phyloP scores from a whole-genome alignment of 768 basidiomycete species.

The Suillus discolor region DNA sequence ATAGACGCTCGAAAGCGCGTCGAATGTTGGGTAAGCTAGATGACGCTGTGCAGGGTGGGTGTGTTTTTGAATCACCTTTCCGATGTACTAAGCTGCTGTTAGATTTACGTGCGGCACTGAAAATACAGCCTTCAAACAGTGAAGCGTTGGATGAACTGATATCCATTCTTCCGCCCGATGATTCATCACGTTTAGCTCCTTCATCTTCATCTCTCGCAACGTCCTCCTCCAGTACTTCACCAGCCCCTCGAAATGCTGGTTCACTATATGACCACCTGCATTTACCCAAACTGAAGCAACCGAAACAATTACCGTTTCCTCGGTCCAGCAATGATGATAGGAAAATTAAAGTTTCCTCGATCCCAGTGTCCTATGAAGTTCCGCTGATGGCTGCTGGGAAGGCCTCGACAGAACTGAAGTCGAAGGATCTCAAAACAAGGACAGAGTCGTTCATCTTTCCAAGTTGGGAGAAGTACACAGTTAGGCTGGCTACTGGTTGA shows the following conservation, averaged over 20 bases:
- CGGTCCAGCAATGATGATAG: conserved; percentile 52
- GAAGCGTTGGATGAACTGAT: conserved; percentile 63
- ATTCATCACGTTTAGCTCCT: conserved; percentile 13
- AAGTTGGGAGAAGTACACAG: conserved; percentile 66
- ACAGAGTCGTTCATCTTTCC: conserved; percentile 56
- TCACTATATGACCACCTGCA: conserved; percentile 33
- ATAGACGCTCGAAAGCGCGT: conserved; percentile 67
- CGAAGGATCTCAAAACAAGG: conserved; percentile 34
- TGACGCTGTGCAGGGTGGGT: conserved; percentile 62
- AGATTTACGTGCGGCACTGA: conserved; percentile 66
- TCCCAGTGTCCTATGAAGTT: conserved; percentile 46
- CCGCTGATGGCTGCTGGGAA: conserved; percentile 23
- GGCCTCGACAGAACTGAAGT: conserved; percentile 23
- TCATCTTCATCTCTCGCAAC: conserved; percentile 24
- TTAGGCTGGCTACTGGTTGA: conserved; percentile 41
- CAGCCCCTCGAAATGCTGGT: conserved; percentile 10
- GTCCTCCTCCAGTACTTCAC: conserved; percentile 32
- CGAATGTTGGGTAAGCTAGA: conserved; percentile 57
- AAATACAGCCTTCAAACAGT: conserved; percentile 61
- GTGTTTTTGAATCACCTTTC: no score
- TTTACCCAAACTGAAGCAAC: conserved; percentile 41
- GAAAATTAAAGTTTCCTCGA: conserved; percentile 52
- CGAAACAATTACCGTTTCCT: conserved; percentile 55
- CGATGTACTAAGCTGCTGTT: conserved; percentile 1
- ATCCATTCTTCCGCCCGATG: conserved; percentile 35